A percentile compares a stretch with the other conserved stretches of the same genome.
Evolutionary conservation across 2,329 filamentous ascomycete genomes (phyloP).

Genomic region (Cladophialophora carrionii): DNA sequence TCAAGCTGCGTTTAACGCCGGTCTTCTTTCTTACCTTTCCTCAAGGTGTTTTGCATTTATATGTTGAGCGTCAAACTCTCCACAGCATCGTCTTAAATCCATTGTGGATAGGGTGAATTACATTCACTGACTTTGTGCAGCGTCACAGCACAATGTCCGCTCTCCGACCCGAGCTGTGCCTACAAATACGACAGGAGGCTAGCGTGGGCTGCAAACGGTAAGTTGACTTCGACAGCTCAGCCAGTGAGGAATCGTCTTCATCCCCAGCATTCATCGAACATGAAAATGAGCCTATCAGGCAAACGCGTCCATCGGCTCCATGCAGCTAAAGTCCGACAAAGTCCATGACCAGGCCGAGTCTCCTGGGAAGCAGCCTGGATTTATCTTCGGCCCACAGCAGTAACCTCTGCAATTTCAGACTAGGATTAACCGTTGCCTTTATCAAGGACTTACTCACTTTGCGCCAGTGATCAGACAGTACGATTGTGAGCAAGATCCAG

Average conservation of each 20-base stretch:
- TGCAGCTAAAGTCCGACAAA: slow-evolving; percentile 13
- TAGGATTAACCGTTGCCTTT: neutral
- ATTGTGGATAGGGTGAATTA: neutral
- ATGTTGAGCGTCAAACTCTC: neutral
- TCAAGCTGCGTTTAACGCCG: neutral
- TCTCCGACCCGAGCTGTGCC: neutral
- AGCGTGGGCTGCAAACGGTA: slow-evolving; percentile 5
- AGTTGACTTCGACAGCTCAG: neutral
- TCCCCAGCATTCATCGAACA: neutral
- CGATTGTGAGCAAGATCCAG: neutral
- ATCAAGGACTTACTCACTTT: neutral
- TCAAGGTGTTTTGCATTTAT: neutral
- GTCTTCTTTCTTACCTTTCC: neutral
- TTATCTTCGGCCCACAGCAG: neutral
- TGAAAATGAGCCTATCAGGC: neutral
- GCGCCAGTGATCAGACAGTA: neutral
- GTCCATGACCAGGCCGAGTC: slow-evolving; percentile 5
- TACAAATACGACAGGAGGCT: slow-evolving; percentile 16
- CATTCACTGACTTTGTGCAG: neutral
- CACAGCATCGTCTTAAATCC: neutral
- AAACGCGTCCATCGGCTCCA: neutral
- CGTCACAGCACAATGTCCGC: no score
- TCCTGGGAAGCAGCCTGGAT: neutral
- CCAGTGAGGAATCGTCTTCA: neutral
- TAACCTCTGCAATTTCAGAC: neutral